Percentiles rank a stretch among this genome's conserved stretches.
Evolutionary conservation across 345 rosid genomes (phyloP).

Genomic region (Camelina neglecta): DNA sequence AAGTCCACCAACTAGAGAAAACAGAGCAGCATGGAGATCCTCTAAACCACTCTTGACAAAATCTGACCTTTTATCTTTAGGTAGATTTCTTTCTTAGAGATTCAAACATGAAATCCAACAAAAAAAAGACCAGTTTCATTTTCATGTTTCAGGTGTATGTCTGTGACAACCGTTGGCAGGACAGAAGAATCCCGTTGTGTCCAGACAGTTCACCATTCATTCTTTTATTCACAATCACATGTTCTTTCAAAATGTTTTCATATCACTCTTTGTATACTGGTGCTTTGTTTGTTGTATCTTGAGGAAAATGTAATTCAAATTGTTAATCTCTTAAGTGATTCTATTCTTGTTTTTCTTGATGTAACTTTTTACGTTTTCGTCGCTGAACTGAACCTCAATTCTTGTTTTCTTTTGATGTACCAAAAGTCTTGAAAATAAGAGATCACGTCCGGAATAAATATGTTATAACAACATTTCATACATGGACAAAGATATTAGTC

Average conservation of each 20-base stretch:
- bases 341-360: slow-evolving; percentile 25
- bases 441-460: too few species aligned
- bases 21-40: slow-evolving; percentile 57
- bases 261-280: background rate
- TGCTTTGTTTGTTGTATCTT: slow-evolving; percentile 15
- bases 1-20: slow-evolving; percentile 75
- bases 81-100: slow-evolving; percentile 23
- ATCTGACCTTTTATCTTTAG: slow-evolving; percentile 21
- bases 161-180: background rate
- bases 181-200: background rate
- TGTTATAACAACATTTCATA: too few species aligned
- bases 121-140: background rate
- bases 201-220: background rate
- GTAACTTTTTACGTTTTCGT: background rate
- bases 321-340: slow-evolving; percentile 9
- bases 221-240: background rate
- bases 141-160: slow-evolving; percentile 10
- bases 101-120: slow-evolving; percentile 4
- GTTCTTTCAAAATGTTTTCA: background rate
- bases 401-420: too few species aligned
- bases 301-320: slow-evolving; percentile 10
- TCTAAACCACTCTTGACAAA: slow-evolving; percentile 47
- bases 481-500: too few species aligned
- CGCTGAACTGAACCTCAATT: too few species aligned
- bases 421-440: too few species aligned